Evolutionary conservation across 2,329 filamentous ascomycete genomes (phyloP).

Genomic region (Pezicula radicicola): DNA sequence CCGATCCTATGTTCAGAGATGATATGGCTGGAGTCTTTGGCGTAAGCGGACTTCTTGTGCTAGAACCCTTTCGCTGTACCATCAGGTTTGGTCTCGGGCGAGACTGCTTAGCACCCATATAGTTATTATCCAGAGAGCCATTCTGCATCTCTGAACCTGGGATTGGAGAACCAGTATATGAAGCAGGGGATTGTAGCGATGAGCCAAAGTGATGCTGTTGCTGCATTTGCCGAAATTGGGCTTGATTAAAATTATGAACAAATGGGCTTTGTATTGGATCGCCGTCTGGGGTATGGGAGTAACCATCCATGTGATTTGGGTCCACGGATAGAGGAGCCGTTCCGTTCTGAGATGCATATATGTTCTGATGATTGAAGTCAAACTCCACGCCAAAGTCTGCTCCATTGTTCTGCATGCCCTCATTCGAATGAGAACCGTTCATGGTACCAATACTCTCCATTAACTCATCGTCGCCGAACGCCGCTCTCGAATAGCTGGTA

Average conservation of each 20-base stretch:
- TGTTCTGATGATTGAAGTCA: slow-evolving; percentile 47
- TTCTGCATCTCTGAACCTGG: slow-evolving; percentile 46
- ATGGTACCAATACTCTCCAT: slow-evolving; percentile 66
- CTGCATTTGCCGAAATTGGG: slow-evolving; percentile 70
- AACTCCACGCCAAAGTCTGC: slow-evolving; percentile 59
- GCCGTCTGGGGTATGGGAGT: slow-evolving; percentile 88
- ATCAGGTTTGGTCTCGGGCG: slow-evolving; percentile 57
- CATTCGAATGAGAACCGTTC: slow-evolving; percentile 26
- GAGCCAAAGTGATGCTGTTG: slow-evolving; percentile 52
- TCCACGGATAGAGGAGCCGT: slow-evolving; percentile 58
- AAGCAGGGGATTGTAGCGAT: slow-evolving; percentile 50
- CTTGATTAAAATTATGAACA: slow-evolving; percentile 72
- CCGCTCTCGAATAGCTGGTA: slow-evolving; percentile 72
- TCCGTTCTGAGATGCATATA: slow-evolving; percentile 53
- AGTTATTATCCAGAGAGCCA: slow-evolving; percentile 46
- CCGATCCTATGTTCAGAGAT: slow-evolving; percentile 62
- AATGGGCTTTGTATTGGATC: slow-evolving; percentile 92
- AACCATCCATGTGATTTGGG: slow-evolving; percentile 69
- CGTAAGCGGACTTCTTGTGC: slow-evolving; percentile 76
- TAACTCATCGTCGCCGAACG: slow-evolving; percentile 86
- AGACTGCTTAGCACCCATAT: slow-evolving; percentile 50
- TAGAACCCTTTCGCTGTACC: slow-evolving; percentile 65
- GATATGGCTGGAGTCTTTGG: slow-evolving; percentile 78
- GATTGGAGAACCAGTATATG: slow-evolving; percentile 48
- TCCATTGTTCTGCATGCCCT: slow-evolving; percentile 47